phyloP scores from a whole-genome alignment of 495 filamentous ascomycete species.

The Beverwykella pulmonaria region DNA sequence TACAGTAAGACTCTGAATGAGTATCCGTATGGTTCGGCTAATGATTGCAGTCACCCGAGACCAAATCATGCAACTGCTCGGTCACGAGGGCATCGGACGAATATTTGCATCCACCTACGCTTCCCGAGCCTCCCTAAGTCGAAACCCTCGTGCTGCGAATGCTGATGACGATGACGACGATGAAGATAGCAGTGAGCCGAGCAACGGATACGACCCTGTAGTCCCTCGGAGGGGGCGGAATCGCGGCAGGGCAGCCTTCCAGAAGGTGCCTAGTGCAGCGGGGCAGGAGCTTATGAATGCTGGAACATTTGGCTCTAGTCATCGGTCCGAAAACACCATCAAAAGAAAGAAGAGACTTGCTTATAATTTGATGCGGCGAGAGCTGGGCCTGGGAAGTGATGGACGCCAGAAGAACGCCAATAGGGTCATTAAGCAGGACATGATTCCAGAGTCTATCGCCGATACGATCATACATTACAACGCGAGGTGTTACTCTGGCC shows the following conservation, averaged over 20 bases:
- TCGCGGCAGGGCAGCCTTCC: conserved; percentile 54
- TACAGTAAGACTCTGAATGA: conserved; percentile 22
- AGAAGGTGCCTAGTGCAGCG: conserved; percentile 75
- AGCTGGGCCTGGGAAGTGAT: conserved; percentile 65
- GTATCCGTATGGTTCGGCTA: conserved; percentile 14
- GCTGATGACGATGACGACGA: conserved; percentile 11
- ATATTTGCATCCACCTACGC: conserved; percentile 45
- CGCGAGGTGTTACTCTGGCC: conserved; percentile 85
- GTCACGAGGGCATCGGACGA: conserved; percentile 45
- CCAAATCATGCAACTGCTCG: conserved; percentile 50
- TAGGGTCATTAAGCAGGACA: conserved; percentile 59
- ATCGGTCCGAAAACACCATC: conserved; percentile 53
- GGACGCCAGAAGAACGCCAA: conserved; percentile 59
- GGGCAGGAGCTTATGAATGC: conserved; percentile 77
- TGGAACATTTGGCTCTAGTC: conserved; percentile 72
- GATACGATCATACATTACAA: conserved; percentile 89
- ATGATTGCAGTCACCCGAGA: conserved; percentile 46
- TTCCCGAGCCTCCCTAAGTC: neutral
- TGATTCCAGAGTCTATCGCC: conserved; percentile 69
- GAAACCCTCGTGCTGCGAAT: conserved; percentile 2
- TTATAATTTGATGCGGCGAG: conserved; percentile 72
- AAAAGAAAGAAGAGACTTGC: conserved; percentile 65
- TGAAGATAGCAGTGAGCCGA: conserved; percentile 21
- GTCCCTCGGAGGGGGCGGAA: conserved; percentile 41
- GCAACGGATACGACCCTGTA: conserved; percentile 33